Base-by-base conservation (phyloP, 2,329 filamentous ascomycete genomes). In the Colletotrichum coccodes region DNA sequence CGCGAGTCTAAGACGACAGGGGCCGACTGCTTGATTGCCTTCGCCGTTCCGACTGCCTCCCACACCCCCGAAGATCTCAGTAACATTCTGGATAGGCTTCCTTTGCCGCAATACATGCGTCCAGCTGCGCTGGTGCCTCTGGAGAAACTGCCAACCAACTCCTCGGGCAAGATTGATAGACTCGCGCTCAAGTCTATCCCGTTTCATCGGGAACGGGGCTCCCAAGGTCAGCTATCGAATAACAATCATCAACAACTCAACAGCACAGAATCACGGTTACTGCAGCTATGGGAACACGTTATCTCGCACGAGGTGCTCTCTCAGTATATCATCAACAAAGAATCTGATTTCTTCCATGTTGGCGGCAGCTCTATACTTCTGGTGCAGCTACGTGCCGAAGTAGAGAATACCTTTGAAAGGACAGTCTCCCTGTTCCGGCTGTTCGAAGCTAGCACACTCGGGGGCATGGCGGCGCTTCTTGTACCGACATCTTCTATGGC, bases 351-450 rank as follows among this genome's bases (percentile, higher is more conserved):
- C 72, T 85, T 84, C 72, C 65, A 68, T 0, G 70, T 79, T 3
- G 83, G 82, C 4, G 83, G 82, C 7, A 83, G 77, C 61, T 85
- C 83, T 0, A 63, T 84, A 3, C 73, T 82, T 0, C 70, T 84
- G 0, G 72, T 85, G 12, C 69, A 75, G 4, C 77, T 87, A 0
- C 79, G 82, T 60, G 57, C 70, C 0, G 61, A 61, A 0, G 79
- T 87, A 30, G 70, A 71, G 1, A 58, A 76, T 1, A 36, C 38
- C 0, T 81, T 86, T 56, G 60, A 71, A 0, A 73, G 79, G 7
- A 53, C 44, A 2, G 7, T 84, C 0, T 68, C 72, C 0, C 72
- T 86, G 0, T 18, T 73, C 1, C 70, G 82, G 0, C 74, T 87
- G 1, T 78, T 84, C 50, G 70, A 77, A 3, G 62, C 73, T 2